Evolutionary conservation across 2,329 filamentous ascomycete genomes (phyloP).

Genomic region (Phialocephala subalpina): DNA sequence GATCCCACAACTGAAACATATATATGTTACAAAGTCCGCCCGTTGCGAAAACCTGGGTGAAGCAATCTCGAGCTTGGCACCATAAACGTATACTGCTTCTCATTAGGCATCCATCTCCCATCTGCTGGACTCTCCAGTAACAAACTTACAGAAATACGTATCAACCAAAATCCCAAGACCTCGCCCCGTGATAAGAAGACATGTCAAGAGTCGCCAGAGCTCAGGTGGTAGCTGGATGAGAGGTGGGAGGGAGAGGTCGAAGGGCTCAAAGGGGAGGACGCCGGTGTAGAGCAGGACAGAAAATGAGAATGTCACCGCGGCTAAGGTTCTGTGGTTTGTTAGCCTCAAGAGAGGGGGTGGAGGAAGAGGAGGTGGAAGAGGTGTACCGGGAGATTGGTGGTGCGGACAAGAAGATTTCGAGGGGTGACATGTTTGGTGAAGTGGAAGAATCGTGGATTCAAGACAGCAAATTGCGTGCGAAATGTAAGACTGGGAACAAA

Average conservation of each 20-base stretch:
- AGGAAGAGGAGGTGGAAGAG: too few species aligned
- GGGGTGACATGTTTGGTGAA: conserved; percentile 15
- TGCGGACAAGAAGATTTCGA: conserved; percentile 15
- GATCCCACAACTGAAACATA: conserved; percentile 63
- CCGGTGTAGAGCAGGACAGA: conserved; percentile 17
- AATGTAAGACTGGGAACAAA: background rate
- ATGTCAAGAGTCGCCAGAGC: conserved; percentile 41
- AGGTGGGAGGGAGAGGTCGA: conserved; percentile 11
- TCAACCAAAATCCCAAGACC: conserved; percentile 63
- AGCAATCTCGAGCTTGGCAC: conserved; percentile 63
- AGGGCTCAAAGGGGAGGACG: conserved; percentile 11
- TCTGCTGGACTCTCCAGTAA: conserved; percentile 15
- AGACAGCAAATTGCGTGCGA: background rate
- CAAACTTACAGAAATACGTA: conserved; percentile 65
- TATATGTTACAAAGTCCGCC: conserved; percentile 70
- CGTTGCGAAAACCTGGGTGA: conserved; percentile 65
- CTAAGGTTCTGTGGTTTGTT: conserved; percentile 12
- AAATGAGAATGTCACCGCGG: conserved; percentile 14
- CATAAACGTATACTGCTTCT: conserved; percentile 66
- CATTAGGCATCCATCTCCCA: conserved; percentile 40
- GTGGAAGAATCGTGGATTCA: background rate
- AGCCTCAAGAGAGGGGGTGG: background rate
- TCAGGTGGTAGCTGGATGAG: conserved; percentile 44
- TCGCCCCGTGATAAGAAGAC: conserved; percentile 39
- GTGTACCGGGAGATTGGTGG: conserved; percentile 23